These are phyloP conservation scores for Vitrella brassicaformis DNA, from an alignment of 73 alveolate species.

Conservation along the genomic window DNA sequence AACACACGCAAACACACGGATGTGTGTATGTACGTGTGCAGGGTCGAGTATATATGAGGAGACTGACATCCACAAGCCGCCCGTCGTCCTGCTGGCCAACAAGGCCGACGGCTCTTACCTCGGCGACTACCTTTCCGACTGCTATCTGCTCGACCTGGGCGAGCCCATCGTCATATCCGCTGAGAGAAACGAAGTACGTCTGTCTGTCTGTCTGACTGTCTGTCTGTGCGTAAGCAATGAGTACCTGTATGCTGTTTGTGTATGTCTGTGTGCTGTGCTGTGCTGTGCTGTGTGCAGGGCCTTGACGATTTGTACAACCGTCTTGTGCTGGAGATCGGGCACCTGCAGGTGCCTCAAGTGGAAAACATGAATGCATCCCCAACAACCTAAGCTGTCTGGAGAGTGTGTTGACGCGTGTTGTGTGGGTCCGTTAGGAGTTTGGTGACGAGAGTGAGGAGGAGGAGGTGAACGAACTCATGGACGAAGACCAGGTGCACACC, in stretches of 20 bases:
- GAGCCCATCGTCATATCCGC: constrained; percentile 10
- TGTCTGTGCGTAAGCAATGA: background rate
- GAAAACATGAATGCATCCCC: too few relatives aligned
- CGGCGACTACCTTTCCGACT: constrained; percentile 52
- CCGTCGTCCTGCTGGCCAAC: constrained; percentile 45
- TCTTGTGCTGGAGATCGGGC: constrained; percentile 21
- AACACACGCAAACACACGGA: too few relatives aligned
- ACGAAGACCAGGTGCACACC: too few relatives aligned
- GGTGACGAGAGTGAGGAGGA: too few relatives aligned
- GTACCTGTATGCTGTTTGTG: background rate
- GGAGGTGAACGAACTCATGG: too few relatives aligned
- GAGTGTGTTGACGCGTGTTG: too few relatives aligned
- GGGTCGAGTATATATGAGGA: background rate
- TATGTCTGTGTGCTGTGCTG: background rate
- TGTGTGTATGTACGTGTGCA: background rate
- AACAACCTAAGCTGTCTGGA: too few relatives aligned
- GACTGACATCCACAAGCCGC: background rate
- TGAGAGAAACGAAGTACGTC: background rate
- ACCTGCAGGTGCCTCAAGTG: constrained; percentile 17
- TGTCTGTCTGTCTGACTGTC: constrained; percentile 5
- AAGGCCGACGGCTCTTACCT: constrained; percentile 56
- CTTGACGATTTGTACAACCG: constrained; percentile 22
- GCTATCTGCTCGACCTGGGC: constrained; percentile 41
- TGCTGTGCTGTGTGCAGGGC: background rate
- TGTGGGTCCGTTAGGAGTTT: too few relatives aligned